Percentiles rank a stretch among this genome's conserved stretches.
phyloP scores from a whole-genome alignment of 805 yeast species.

The Komagataella mondaviorum region DNA sequence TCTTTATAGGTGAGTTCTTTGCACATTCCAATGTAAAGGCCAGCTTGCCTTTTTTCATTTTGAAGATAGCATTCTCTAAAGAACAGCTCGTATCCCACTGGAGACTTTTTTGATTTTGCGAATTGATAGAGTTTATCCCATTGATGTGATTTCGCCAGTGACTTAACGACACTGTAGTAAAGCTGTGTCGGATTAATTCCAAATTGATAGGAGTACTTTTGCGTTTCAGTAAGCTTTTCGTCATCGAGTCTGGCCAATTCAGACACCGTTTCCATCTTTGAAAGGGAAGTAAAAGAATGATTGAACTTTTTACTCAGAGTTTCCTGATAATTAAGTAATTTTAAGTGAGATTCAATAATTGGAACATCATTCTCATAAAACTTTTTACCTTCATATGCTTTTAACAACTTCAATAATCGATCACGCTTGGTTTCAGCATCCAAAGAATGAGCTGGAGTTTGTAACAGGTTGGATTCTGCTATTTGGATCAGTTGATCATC shows the following conservation, averaged over 20 bases:
- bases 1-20: slow-evolving; percentile 27
- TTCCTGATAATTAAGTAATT: slow-evolving; percentile 28
- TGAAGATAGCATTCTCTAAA: slow-evolving; percentile 36
- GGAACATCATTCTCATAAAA: slow-evolving; percentile 20
- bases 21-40: slow-evolving; percentile 43
- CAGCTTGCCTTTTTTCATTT: slow-evolving; percentile 48
- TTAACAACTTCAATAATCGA: slow-evolving; percentile 8
- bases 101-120: slow-evolving; percentile 40
- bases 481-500: slow-evolving; percentile 41
- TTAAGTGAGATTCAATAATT: slow-evolving; percentile 29
- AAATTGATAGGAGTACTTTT: slow-evolving; percentile 26
- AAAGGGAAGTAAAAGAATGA: slow-evolving; percentile 23
- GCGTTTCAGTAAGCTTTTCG: slow-evolving; percentile 31
- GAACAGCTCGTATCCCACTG: slow-evolving; percentile 61
- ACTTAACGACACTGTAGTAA: slow-evolving; percentile 38
- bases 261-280: slow-evolving; percentile 35
- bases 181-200: slow-evolving; percentile 43
- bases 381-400: slow-evolving; percentile 3
- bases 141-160: slow-evolving; percentile 29
- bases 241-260: slow-evolving; percentile 35
- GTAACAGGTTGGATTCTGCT: slow-evolving; percentile 24
- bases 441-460: neutral
- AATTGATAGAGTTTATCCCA: slow-evolving; percentile 45
- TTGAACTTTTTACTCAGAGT: slow-evolving; percentile 27
- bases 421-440: slow-evolving; percentile 7